These are phyloP conservation scores for Anthracocystis panici-leucophaei DNA, from an alignment of 1,284 basidiomycete species.

Conservation along the genomic window DNA sequence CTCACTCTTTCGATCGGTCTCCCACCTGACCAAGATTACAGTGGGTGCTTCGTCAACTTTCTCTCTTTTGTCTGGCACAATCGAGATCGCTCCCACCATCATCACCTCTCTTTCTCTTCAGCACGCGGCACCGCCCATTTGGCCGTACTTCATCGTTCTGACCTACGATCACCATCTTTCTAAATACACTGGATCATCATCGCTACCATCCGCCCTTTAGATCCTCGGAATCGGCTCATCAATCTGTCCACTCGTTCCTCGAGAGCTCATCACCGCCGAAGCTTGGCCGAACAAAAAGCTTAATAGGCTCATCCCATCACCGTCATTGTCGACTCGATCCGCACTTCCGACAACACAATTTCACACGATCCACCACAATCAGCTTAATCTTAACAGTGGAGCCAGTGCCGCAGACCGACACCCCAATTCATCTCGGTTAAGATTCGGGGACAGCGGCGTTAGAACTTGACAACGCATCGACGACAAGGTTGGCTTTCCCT, in stretches of 20 bases:
- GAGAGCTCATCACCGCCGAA: not conserved
- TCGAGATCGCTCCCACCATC: not conserved
- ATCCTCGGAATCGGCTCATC: not conserved
- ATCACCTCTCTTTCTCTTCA: not conserved
- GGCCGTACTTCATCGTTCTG: not conserved
- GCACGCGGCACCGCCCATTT: too few relatives aligned
- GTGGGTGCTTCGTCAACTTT: not conserved
- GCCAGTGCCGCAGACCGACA: not conserved
- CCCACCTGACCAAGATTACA: not conserved
- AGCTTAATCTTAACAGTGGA: not conserved
- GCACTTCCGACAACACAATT: slow-evolving; percentile 3
- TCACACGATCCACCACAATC: slow-evolving; percentile 6
- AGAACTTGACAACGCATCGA: not conserved
- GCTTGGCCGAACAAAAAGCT: slow-evolving; percentile 2
- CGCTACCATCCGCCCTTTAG: not conserved
- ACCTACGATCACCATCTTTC: not conserved
- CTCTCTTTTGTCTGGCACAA: not conserved
- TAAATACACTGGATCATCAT: not conserved
- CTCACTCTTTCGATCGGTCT: not conserved
- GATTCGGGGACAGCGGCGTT: not conserved
- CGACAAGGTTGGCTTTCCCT: slow-evolving; percentile 10
- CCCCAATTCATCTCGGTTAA: slow-evolving; percentile 8
- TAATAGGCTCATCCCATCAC: slow-evolving; percentile 6
- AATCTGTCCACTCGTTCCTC: not conserved
- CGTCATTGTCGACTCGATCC: slow-evolving; percentile 1